Evolutionary conservation across 768 basidiomycete species (phyloP).

Genomic region (Clitopilus passeckerianus): DNA sequence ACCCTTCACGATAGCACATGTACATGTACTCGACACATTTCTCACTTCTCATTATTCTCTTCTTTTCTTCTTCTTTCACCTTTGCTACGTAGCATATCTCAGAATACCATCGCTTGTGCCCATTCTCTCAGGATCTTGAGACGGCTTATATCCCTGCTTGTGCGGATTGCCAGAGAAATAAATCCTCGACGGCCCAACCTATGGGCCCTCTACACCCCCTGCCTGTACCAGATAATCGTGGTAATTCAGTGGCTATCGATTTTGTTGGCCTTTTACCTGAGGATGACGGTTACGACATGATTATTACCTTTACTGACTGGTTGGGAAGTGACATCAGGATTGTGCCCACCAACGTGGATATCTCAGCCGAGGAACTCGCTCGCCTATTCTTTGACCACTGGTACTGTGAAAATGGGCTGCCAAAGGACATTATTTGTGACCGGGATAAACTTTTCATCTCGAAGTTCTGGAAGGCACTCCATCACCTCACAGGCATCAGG

Average conservation of each 20-base stretch:
- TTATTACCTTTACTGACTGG: slow-evolving; percentile 20
- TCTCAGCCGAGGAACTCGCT: slow-evolving; percentile 14
- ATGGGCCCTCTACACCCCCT: slow-evolving; percentile 21
- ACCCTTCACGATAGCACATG: no score
- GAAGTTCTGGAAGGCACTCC: slow-evolving; percentile 24
- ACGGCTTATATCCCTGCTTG: neutral
- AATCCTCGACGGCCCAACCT: slow-evolving; percentile 14
- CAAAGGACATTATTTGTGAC: slow-evolving; percentile 22
- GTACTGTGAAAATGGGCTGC: slow-evolving; percentile 28
- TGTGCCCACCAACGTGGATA: neutral
- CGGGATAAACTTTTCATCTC: slow-evolving; percentile 19
- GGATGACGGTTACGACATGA: slow-evolving; percentile 18
- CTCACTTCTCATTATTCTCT: no score
- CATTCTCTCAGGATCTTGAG: neutral
- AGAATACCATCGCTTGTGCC: no score
- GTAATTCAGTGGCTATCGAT: slow-evolving; percentile 20
- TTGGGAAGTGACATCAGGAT: slow-evolving; percentile 18
- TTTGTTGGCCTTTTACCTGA: slow-evolving; percentile 25
- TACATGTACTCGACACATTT: no score
- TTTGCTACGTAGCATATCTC: no score
- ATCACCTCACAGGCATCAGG: slow-evolving; percentile 19
- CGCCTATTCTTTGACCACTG: slow-evolving; percentile 20
- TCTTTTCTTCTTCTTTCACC: no score
- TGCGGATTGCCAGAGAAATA: slow-evolving; percentile 7
- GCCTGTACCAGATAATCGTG: slow-evolving; percentile 18